A percentile compares a stretch with the other conserved stretches of the same genome.
Conservation (phyloP, 2,329 filamentous ascomycete species). For the Gaeumannomyces tritici region DNA sequence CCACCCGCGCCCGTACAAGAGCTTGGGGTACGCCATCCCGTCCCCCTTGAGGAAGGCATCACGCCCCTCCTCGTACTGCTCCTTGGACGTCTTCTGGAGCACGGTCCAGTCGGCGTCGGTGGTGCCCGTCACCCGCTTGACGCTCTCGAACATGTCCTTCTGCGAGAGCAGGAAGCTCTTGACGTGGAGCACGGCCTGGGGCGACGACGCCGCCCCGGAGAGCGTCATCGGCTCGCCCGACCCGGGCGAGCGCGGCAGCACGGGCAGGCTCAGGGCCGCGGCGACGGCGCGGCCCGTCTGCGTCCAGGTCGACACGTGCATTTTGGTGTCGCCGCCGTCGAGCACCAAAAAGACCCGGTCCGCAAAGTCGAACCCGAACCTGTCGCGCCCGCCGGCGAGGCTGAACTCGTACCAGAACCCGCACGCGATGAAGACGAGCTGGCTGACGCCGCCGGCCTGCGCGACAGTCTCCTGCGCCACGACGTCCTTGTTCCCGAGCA, state of each 20-base stretch:
- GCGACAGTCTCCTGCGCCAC: constrained; percentile 27
- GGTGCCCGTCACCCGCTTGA: constrained; percentile 45
- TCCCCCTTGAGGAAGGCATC: constrained; percentile 34
- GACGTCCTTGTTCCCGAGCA: constrained; percentile 13
- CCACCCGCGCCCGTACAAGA: constrained; percentile 49
- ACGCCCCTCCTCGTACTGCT: constrained; percentile 38
- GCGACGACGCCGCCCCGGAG: constrained; percentile 29
- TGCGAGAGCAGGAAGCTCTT: constrained; percentile 49
- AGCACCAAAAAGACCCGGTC: constrained; percentile 32
- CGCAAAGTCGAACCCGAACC: constrained; percentile 40
- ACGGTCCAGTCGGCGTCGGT: constrained; percentile 51
- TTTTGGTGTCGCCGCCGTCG: constrained; percentile 45
- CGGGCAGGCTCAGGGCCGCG: constrained; percentile 30
- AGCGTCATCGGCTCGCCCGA: constrained; percentile 23
- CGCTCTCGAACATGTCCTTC: constrained; percentile 51
- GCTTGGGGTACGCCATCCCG: constrained; percentile 30
- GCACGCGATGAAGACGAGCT: constrained; percentile 33
- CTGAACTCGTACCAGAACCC: constrained; percentile 46
- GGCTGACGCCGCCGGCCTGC: constrained; percentile 16
- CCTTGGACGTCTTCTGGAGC: constrained; percentile 27
- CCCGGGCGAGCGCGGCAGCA: constrained; percentile 26
- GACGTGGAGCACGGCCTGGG: constrained; percentile 36
- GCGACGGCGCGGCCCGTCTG: constrained; percentile 47
- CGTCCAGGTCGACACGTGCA: constrained; percentile 47
- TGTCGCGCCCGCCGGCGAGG: constrained; percentile 20